Percentiles rank a stretch among this genome's conserved stretches.
Evolutionary conservation across 2,329 filamentous ascomycete species (phyloP).

Genomic region (Hymenoscyphus fructigenus): DNA sequence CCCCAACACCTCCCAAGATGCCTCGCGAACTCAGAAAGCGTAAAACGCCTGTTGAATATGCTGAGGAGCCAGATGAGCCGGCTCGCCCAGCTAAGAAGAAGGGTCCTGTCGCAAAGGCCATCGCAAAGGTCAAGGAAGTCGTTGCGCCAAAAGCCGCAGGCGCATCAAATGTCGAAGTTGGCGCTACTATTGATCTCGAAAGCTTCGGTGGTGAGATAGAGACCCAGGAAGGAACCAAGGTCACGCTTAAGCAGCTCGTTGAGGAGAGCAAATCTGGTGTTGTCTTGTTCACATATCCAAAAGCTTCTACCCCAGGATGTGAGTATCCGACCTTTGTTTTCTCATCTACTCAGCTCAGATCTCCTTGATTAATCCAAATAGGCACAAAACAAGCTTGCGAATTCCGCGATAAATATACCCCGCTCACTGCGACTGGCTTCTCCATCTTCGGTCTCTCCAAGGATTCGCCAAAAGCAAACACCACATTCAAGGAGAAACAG

Average conservation of each 20-base stretch:
- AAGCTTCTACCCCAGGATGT: conserved; percentile 93
- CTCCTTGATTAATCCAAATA: conserved; percentile 40
- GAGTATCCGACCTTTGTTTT: conserved; percentile 43
- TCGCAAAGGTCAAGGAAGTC: conserved; percentile 40
- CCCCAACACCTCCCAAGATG: conserved; percentile 42
- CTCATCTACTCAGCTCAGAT: background rate
- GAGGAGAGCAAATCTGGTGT: conserved; percentile 82
- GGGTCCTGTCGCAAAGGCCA: conserved; percentile 41
- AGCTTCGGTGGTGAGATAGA: conserved; percentile 71
- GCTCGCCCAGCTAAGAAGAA: conserved; percentile 49
- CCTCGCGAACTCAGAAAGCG: conserved; percentile 60
- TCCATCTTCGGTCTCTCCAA: conserved; percentile 86
- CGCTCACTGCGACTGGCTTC: conserved; percentile 75
- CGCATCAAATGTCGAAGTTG: conserved; percentile 46
- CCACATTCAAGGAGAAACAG: conserved; percentile 88
- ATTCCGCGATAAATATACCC: conserved; percentile 82
- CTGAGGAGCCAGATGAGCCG: conserved; percentile 43
- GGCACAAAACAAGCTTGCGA: conserved; percentile 91
- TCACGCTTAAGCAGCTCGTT: conserved; percentile 76
- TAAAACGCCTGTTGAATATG: conserved; percentile 47
- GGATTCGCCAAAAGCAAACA: conserved; percentile 89
- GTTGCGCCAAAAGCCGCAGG: conserved; percentile 27
- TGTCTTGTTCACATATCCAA: conserved; percentile 93
- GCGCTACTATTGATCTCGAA: conserved; percentile 56
- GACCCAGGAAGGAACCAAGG: conserved; percentile 80